Conservation (phyloP, 2,329 filamentous ascomycete species). For the Verticillium nonalfalfae region DNA sequence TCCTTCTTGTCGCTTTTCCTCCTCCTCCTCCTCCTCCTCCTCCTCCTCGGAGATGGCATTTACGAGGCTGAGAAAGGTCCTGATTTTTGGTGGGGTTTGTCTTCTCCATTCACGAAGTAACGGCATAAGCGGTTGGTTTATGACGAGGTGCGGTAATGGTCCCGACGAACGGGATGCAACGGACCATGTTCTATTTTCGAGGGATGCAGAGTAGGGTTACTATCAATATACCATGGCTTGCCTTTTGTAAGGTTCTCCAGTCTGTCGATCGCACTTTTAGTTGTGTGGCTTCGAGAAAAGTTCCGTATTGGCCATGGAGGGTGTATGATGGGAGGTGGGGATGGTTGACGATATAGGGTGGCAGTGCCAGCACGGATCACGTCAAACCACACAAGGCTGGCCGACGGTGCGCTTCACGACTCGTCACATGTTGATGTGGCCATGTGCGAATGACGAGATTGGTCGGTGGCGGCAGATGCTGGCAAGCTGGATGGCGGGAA, state of each 20-base stretch:
- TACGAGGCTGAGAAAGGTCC: background rate
- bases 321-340: background rate
- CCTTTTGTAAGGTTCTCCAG: background rate
- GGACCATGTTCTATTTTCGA: background rate
- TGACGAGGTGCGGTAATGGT: background rate
- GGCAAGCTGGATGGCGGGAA: background rate
- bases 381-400: background rate
- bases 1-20: background rate
- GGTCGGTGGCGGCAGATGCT: background rate
- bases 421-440: background rate
- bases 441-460: background rate
- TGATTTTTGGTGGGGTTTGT: background rate
- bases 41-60: background rate
- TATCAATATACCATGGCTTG: background rate
- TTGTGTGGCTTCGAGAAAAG: background rate
- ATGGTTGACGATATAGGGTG: background rate
- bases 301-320: background rate
- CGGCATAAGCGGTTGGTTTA: background rate
- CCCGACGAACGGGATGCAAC: background rate
- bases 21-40: background rate
- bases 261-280: background rate
- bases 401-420: background rate
- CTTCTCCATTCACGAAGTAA: background rate
- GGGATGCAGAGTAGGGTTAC: background rate
- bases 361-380: background rate